Evolutionary conservation across 345 rosid species (phyloP).

Genomic region (Moringa oleifera): DNA sequence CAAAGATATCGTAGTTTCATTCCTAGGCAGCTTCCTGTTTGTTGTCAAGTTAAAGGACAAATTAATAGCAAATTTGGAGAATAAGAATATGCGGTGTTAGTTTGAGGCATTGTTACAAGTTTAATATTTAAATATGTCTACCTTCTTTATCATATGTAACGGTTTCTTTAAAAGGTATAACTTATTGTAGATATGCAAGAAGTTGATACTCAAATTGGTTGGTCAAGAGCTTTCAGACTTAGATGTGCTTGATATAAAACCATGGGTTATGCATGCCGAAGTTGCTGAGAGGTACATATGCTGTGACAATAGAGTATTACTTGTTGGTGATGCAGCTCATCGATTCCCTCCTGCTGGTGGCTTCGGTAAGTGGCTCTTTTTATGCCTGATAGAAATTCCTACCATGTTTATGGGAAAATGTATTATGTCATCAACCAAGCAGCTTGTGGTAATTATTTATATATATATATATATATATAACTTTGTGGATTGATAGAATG

Average conservation of each 20-base stretch:
- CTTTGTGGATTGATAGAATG: no score
- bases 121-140: background rate
- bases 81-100: no score
- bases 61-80: no score
- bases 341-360: constrained; percentile 98
- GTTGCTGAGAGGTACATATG: constrained; percentile 69
- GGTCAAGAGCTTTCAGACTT: constrained; percentile 82
- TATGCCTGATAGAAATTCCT: background rate
- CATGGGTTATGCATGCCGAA: constrained; percentile 99
- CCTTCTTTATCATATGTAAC: constrained; percentile 11
- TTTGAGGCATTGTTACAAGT: constrained; percentile 1
- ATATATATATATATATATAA: no score
- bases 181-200: constrained; percentile 74
- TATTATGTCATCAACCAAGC: background rate
- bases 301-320: constrained; percentile 55
- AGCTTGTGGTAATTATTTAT: background rate
- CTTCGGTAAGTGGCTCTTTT: constrained; percentile 58
- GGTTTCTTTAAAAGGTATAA: constrained; percentile 35
- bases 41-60: background rate
- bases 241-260: constrained; percentile 74
- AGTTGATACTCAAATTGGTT: constrained; percentile 68
- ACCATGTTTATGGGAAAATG: background rate
- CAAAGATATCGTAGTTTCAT: constrained; percentile 1
- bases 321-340: constrained; percentile 97
- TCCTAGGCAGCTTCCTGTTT: background rate